Evolutionary conservation across 257 asterid genomes (phyloP).

Genomic region (Salvia hispanica): DNA sequence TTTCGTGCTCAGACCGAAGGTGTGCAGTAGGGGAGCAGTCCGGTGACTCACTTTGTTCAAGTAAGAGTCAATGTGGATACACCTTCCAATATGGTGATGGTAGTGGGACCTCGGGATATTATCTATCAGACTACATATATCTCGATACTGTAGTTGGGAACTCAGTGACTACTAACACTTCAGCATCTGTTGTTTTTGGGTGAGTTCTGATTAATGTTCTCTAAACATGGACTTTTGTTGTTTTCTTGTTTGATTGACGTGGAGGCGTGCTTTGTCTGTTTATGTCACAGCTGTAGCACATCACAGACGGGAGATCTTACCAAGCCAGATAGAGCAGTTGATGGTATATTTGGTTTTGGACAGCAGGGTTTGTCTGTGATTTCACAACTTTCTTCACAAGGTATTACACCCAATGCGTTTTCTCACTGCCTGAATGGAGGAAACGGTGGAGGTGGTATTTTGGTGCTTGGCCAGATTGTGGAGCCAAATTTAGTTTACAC

Average conservation of each 20-base stretch:
- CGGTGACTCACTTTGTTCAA: slow-evolving; percentile 65
- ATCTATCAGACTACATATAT: slow-evolving; percentile 65
- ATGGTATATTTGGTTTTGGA: slow-evolving; percentile 99
- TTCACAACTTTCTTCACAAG: slow-evolving; percentile 87
- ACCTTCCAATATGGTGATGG: slow-evolving; percentile 96
- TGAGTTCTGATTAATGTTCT: slow-evolving; percentile 38
- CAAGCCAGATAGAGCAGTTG: slow-evolving; percentile 95
- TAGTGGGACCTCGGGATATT: slow-evolving; percentile 91
- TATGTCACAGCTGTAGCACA: slow-evolving; percentile 85
- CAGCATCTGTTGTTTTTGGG: slow-evolving; percentile 92
- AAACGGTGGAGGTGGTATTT: slow-evolving; percentile 79
- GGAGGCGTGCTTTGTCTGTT: not conserved
- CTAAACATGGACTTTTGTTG: not conserved
- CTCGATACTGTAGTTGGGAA: slow-evolving; percentile 67
- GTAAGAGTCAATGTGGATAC: slow-evolving; percentile 71
- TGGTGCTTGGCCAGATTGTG: slow-evolving; percentile 87
- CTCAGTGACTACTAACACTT: slow-evolving; percentile 59
- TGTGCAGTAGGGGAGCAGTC: slow-evolving; percentile 69
- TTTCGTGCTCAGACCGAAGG: slow-evolving; percentile 84
- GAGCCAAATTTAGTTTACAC: slow-evolving; percentile 92
- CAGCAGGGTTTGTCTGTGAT: slow-evolving; percentile 88
- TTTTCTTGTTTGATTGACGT: slow-evolving; percentile 21
- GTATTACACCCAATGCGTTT: slow-evolving; percentile 71
- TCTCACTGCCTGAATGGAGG: slow-evolving; percentile 91
- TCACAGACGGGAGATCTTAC: slow-evolving; percentile 87